Base-by-base conservation (phyloP, 148 eudicot species). In the Vaccinium corymbosum region DNA sequence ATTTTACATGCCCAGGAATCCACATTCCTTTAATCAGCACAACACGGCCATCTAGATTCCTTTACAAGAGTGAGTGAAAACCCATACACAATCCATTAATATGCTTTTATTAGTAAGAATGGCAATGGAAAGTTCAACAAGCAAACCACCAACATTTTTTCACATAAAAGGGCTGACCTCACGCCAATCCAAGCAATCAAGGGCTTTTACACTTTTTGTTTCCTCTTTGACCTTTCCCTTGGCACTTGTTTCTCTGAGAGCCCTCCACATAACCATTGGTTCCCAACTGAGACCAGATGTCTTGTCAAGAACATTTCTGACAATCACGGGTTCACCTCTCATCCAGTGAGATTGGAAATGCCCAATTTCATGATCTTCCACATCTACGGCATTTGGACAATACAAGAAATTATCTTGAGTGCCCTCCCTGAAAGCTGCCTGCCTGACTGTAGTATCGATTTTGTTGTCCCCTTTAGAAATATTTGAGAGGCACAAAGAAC, bases 101-200 rank as follows among this genome's bases (percentile, higher is more conserved):
- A 52, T 51, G 27, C 2, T 29, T 25, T 81, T 57, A 48, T 6
- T 35, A 48, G 79, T 27, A 42, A 32, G 29, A 51, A 42, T 48
- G 53, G 48, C 78, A 46, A 46, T 46, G 27, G 27, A 48, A 48
- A 16, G 20, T 74, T 46, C 27, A 42, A 74, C 27, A 8, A 74
- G 55, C 53, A 75, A 75, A 49, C 57, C 78, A 1, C 48, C 29
- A 13, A 81, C 90, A 64, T 90, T n/a, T 75, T 75, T 19, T 42
- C 22, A 48, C 20, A 75, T 75, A 75, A 74, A 75, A 75, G 48
- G 53, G 29, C 78, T 75, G 27, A 94, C 99, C 99, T 97, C 94
- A 86, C 93, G 92, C 97, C 97, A 94, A 88, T 97, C 95, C 86
- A 93, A 85, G 92, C 99, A 97, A 89, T 97, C 97, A 86, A 97